Evolutionary conservation across 2,329 filamentous ascomycete genomes (phyloP).

Genomic region (Mycosphaerella sp.): DNA sequence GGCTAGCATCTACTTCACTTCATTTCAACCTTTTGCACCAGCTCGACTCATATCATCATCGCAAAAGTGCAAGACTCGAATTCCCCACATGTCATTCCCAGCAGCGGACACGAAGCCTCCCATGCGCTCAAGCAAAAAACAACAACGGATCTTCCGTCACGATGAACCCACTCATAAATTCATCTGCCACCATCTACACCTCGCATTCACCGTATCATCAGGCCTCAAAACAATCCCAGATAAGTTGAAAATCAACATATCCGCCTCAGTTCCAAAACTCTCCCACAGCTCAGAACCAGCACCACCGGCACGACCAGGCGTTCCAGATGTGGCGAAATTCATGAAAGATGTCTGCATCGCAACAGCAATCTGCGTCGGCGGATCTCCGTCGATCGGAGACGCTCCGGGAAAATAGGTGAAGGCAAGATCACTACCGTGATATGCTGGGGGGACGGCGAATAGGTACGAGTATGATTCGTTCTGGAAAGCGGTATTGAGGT

Average conservation of each 20-base stretch:
- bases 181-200: constrained; percentile 52
- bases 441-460: constrained; percentile 48
- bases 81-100: too few species aligned
- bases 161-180: constrained; percentile 37
- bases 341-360: constrained; percentile 45
- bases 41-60: too few species aligned
- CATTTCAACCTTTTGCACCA: too few species aligned
- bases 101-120: too few species aligned
- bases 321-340: constrained; percentile 38
- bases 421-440: constrained; percentile 49
- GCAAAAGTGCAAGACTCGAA: too few species aligned
- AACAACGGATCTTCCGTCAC: too few species aligned
- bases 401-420: constrained; percentile 49
- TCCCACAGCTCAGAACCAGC: constrained; percentile 40
- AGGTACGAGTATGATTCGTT: constrained; percentile 49
- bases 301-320: constrained; percentile 35
- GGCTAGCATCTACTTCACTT: too few species aligned
- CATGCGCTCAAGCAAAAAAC: too few species aligned
- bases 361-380: constrained; percentile 31
- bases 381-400: constrained; percentile 7
- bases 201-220: constrained; percentile 44
- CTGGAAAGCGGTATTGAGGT: constrained; percentile 42
- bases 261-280: constrained; percentile 42
- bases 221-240: constrained; percentile 26
- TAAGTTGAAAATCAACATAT: constrained; percentile 38